Evolutionary conservation across 2,329 filamentous ascomycete species (phyloP).

Genomic region (Aureobasidium sp.): DNA sequence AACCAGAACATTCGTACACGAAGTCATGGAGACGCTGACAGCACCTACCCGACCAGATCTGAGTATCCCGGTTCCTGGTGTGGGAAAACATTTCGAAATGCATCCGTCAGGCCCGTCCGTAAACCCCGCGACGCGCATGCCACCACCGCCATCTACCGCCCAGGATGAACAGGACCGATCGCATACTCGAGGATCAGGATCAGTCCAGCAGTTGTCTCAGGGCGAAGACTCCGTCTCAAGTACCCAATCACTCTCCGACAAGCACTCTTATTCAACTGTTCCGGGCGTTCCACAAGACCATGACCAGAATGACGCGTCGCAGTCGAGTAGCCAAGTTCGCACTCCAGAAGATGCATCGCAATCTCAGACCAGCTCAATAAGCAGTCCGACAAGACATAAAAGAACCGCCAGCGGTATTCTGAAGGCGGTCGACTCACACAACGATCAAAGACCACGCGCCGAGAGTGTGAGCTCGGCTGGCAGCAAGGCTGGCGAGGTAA

Average conservation of each 20-base stretch:
- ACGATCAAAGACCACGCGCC: slow-evolving; percentile 43
- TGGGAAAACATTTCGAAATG: slow-evolving; percentile 9
- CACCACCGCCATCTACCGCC: background rate
- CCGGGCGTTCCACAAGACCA: background rate
- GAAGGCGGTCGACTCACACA: slow-evolving; percentile 44
- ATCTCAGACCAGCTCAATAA: background rate
- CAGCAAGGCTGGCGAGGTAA: slow-evolving; percentile 72
- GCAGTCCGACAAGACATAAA: slow-evolving; percentile 50
- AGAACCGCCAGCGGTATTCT: slow-evolving; percentile 69
- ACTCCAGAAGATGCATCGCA: background rate
- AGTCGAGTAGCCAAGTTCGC: background rate
- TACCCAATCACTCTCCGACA: no score
- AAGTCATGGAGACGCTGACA: slow-evolving; percentile 11
- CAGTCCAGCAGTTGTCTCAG: background rate
- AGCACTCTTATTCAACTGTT: background rate
- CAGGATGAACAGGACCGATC: background rate
- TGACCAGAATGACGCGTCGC: slow-evolving; percentile 10
- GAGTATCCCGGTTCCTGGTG: slow-evolving; percentile 2
- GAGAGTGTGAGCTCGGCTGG: slow-evolving; percentile 61
- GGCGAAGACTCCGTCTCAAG: background rate
- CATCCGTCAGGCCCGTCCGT: slow-evolving; percentile 1
- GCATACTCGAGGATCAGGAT: background rate
- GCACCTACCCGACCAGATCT: background rate
- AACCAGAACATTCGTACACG: background rate
- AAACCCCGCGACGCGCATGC: slow-evolving; percentile 15